Base-by-base conservation (phyloP, 768 basidiomycete species). In the Leccinellum luteum region DNA sequence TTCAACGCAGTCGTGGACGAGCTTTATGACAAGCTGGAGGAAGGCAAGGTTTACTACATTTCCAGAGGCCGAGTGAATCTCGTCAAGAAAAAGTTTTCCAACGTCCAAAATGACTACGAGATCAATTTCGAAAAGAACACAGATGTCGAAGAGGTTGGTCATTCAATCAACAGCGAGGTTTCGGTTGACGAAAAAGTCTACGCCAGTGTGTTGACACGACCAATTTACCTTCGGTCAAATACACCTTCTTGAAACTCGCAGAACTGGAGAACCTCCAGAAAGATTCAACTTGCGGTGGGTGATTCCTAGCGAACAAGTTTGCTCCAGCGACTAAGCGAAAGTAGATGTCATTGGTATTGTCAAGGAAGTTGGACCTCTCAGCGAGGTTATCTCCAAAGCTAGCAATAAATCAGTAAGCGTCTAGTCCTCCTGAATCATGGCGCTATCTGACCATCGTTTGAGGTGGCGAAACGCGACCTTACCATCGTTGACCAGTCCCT, bases 61-160 rank as follows among this genome's bases (percentile, higher is more conserved):
- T 93, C 93, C 0, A 91, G 89, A 69, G 97, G 90, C 6, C 84
- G 92, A 50, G 89, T 98, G 67, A 92, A 93, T 66, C 85, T 98
- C 14, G 96, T 95, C 31, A 98, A 97, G 78, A 98, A 94, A 76
- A 95, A 97, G 74, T 99, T 96, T 73, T 89, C 84, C 32, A 93
- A 91, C 67, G 73, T 96, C 51, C 76, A 80, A 60, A 97, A 95
- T 68, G 95, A 98, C 68, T 98, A 98, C 66, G 95, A 98, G 70
- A 83, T 99, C 61, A 80, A 77, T 51, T 78, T 99, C n/a, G 92
- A 94, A 61, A 84, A 82, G 60, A 80, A 83, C 56, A 94, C 94
- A 0, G 90, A 91, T 59, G 78, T 98, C 21, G 89, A 92, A 69
- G 91, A 94, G 79, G 91, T 92, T 56, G 44, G 79, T 63, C 48